These are phyloP conservation scores for Naematelia aurantialba DNA, from an alignment of 768 basidiomycete genomes.

Conservation along the genomic window DNA sequence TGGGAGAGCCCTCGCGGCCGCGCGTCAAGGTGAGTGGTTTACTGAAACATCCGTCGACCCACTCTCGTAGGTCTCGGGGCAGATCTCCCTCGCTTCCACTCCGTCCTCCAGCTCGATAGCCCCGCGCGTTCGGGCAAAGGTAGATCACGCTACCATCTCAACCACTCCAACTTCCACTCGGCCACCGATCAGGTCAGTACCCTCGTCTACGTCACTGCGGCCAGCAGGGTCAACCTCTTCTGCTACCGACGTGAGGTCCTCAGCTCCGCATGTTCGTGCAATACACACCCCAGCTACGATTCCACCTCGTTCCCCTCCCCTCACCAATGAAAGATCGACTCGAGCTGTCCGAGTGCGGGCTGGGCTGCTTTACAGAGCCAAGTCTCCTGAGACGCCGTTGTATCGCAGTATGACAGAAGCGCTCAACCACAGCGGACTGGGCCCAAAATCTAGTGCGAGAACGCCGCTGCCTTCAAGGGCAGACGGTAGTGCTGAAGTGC, in stretches of 20 bases:
- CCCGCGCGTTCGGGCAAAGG: slow-evolving; percentile 3
- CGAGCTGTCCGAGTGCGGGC: neutral
- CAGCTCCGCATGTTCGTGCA: neutral
- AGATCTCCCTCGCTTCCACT: neutral
- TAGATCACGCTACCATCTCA: slow-evolving; percentile 2
- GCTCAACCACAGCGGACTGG: neutral
- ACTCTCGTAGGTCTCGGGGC: neutral
- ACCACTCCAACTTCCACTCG: neutral
- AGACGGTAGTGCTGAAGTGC: neutral
- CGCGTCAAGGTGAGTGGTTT: neutral
- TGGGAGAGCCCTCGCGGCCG: neutral
- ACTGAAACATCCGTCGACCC: neutral
- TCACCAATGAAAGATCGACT: neutral
- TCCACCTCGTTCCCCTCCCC: neutral
- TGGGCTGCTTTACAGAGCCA: neutral
- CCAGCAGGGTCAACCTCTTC: neutral
- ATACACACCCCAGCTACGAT: neutral
- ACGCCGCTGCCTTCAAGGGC: neutral
- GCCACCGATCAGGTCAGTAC: slow-evolving; percentile 1
- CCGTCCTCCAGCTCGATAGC: neutral
- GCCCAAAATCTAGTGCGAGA: neutral
- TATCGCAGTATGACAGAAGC: neutral
- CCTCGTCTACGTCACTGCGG: slow-evolving; percentile 3
- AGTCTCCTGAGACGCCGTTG: neutral
- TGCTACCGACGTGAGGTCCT: neutral